A percentile compares a stretch with the other conserved stretches of the same genome.
Evolutionary conservation across 306 rosid species (phyloP).

Genomic region (Prunus campanulata): DNA sequence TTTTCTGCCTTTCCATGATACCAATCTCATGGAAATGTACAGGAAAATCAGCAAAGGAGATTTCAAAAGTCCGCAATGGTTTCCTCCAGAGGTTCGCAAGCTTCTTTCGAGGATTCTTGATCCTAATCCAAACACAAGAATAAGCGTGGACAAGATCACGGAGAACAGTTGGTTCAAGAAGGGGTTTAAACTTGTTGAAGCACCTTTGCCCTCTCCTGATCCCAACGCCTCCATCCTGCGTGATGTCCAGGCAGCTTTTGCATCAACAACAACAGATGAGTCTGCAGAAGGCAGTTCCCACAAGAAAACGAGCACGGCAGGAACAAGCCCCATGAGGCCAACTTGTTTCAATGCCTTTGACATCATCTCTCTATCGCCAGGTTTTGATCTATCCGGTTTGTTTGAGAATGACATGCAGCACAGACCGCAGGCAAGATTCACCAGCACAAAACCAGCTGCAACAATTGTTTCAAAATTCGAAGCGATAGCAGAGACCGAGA

Average conservation of each 20-base stretch:
- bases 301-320: background rate
- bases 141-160: slow-evolving; percentile 35
- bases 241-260: slow-evolving; percentile 33
- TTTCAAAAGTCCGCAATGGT: slow-evolving; percentile 59
- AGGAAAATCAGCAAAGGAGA: slow-evolving; percentile 56
- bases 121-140: slow-evolving; percentile 53
- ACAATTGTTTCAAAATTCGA: slow-evolving; percentile 53
- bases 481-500: slow-evolving; percentile 50
- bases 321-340: slow-evolving; percentile 22
- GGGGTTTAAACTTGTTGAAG: slow-evolving; percentile 33
- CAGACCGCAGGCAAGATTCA: slow-evolving; percentile 32
- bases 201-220: background rate
- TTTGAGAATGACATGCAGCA: slow-evolving; percentile 42
- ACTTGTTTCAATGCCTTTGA: slow-evolving; percentile 63
- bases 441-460: slow-evolving; percentile 39
- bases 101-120: slow-evolving; percentile 56
- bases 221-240: slow-evolving; percentile 5
- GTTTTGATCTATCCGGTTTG: slow-evolving; percentile 65
- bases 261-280: slow-evolving; percentile 6
- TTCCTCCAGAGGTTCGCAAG: slow-evolving; percentile 41
- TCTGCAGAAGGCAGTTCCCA: slow-evolving; percentile 2
- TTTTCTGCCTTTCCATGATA: slow-evolving; percentile 60
- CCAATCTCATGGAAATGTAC: slow-evolving; percentile 53
- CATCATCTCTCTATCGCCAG: slow-evolving; percentile 65
- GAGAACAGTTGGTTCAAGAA: slow-evolving; percentile 58